Base-by-base conservation (phyloP, 2,329 filamentous ascomycete species). In the Fusarium drepaniforme region DNA sequence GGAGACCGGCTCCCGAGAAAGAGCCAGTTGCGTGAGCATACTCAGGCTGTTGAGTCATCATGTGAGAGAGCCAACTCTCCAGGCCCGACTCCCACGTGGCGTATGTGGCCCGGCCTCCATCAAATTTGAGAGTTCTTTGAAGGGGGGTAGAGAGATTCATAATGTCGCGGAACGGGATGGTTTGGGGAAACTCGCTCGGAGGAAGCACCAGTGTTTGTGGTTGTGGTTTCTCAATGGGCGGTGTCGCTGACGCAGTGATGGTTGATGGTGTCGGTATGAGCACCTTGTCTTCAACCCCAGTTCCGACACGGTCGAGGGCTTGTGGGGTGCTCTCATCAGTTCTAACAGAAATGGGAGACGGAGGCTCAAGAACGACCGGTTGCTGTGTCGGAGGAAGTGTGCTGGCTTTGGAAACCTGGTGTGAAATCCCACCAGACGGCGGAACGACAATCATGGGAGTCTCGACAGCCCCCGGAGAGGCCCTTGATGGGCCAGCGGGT, bases 11-110 rank as follows among this genome's bases (percentile, higher is more conserved):
- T 25, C 74, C 72, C 15, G 73, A 66, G 70, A 83, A 83, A 4
- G 81, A 80, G 8, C 79, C 65, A 16, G 80, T 81, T 8, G 80
- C 83, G 37, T 85, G 82, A 35, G 83, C 81, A 70, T 90, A 85
- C 71, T 91, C 89, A 0, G 87, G 84, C 64, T 88, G 82, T 71
- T 86, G 82, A 8, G 79, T 77, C 66, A 86, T 83, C 73, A 90
- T 80, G n/a, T 82, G 77, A 1, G 77, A 66, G 25, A 92, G 82
- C 91, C 90, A 92, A 38, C 85, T 82, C 4, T 84, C 86, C n/a
- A 98, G 85, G 1, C 96, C 95, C 7, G 93, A 93, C 69, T 98
- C 91, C 80, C 93, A 91, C 15, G 84, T 82, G 1, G 93, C 92
- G 81, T 95, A 95, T 56, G 93, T 89, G 18, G 90, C 85, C 53